Percentiles rank a stretch among this genome's conserved stretches.
Evolutionary conservation across 2,329 filamentous ascomycete species (phyloP).

Genomic region (Hypoxylon sp.): DNA sequence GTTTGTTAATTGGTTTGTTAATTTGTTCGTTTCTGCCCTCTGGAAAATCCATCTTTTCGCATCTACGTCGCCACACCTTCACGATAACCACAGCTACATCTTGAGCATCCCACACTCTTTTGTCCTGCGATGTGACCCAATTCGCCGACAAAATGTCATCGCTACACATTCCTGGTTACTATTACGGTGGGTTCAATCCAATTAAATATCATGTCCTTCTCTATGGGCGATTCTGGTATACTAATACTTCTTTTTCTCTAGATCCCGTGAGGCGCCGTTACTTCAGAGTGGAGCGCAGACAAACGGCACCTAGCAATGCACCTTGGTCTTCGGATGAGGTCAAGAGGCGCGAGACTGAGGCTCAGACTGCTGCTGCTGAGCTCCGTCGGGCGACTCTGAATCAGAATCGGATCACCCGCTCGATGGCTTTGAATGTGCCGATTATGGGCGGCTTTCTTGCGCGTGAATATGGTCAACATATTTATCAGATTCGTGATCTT

Average conservation of each 20-base stretch:
- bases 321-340: slow-evolving; percentile 72
- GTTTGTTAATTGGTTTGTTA: background rate
- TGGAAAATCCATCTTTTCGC: background rate
- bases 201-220: background rate
- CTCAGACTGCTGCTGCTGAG: slow-evolving; percentile 55
- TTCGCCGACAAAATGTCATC: slow-evolving; percentile 39
- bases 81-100: background rate
- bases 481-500: slow-evolving; percentile 53
- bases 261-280: slow-evolving; percentile 74
- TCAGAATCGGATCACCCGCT: slow-evolving; percentile 59
- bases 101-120: background rate
- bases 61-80: background rate
- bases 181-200: slow-evolving; percentile 62
- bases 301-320: slow-evolving; percentile 65
- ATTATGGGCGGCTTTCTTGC: slow-evolving; percentile 55
- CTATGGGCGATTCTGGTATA: background rate
- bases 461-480: slow-evolving; percentile 54
- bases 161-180: slow-evolving; percentile 66
- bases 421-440: slow-evolving; percentile 52
- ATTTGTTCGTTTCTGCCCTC: background rate
- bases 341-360: slow-evolving; percentile 67
- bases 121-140: background rate
- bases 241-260: slow-evolving; percentile 48
- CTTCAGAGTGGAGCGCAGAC: slow-evolving; percentile 75
- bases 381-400: slow-evolving; percentile 52